These are phyloP conservation scores for Dioscorea dumetorum DNA, from an alignment of 106 monocot species.

Conservation along the genomic window DNA sequence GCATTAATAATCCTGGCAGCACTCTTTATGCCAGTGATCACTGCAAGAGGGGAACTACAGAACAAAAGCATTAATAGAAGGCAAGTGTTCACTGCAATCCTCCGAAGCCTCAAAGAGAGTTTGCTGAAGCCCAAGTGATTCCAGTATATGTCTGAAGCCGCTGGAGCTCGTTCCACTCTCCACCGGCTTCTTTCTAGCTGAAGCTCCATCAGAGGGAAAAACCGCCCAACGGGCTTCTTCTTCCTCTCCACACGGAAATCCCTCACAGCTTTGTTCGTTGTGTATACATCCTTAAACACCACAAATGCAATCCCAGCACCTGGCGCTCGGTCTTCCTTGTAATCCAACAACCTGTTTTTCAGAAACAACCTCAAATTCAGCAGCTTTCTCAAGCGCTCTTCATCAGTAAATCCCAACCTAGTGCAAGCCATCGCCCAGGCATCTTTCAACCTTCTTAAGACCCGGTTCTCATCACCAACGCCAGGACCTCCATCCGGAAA, in stretches of 20 bases:
- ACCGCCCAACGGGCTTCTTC: constrained; percentile 64
- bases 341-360: constrained; percentile 48
- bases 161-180: constrained; percentile 88
- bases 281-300: constrained; percentile 85
- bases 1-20: constrained; percentile 93
- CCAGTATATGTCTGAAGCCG: constrained; percentile 97
- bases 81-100: constrained; percentile 78
- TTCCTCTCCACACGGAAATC: constrained; percentile 80
- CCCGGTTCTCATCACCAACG: not conserved
- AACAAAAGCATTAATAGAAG: constrained; percentile 86
- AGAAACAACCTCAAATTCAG: constrained; percentile 42
- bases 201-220: constrained; percentile 91
- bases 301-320: constrained; percentile 94
- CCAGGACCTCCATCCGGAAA: constrained; percentile 1
- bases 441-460: constrained; percentile 29
- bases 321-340: constrained; percentile 65
- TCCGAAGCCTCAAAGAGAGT: constrained; percentile 47
- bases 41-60: constrained; percentile 83
- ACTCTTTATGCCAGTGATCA: constrained; percentile 76
- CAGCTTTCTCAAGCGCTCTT: constrained; percentile 63
- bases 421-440: constrained; percentile 18
- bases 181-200: constrained; percentile 83
- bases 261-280: constrained; percentile 84
- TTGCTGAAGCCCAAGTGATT: constrained; percentile 87
- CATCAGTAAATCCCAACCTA: constrained; percentile 65